phyloP scores from a whole-genome alignment of 305 asterid genomes.

The Caryopteris hybrid region DNA sequence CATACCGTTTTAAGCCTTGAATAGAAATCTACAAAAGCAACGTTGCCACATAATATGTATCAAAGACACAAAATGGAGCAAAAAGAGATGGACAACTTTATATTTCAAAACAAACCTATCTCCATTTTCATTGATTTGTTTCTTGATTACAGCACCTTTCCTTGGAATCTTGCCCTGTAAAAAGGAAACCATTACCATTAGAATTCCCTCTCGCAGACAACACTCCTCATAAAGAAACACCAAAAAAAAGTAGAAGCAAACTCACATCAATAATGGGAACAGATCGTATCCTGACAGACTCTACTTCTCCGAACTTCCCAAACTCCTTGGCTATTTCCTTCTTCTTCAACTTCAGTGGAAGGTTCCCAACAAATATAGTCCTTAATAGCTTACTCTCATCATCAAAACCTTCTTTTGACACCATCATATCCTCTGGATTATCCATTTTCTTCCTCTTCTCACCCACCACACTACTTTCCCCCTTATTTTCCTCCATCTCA shows the following conservation, averaged over 20 bases:
- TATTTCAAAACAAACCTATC: constrained; percentile 45
- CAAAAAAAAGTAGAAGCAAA: constrained; percentile 15
- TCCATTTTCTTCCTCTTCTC: constrained; percentile 89
- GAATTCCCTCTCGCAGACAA: neutral
- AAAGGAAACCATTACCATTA: constrained; percentile 13
- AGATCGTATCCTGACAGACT: constrained; percentile 85
- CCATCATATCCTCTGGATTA: constrained; percentile 65
- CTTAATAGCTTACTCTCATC: constrained; percentile 83
- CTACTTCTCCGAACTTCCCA: constrained; percentile 77
- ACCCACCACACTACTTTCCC: constrained; percentile 45
- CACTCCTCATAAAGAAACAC: neutral
- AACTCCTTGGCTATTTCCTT: constrained; percentile 72
- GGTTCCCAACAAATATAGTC: constrained; percentile 86
- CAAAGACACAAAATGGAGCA: neutral
- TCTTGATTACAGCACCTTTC: constrained; percentile 78
- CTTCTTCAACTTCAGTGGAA: constrained; percentile 79
- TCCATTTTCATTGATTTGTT: constrained; percentile 66
- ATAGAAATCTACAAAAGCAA: neutral
- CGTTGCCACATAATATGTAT: neutral
- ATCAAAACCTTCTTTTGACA: constrained; percentile 81
- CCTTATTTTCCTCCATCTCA: constrained; percentile 24
- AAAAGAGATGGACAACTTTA: neutral
- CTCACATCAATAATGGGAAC: constrained; percentile 83
- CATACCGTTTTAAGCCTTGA: neutral
- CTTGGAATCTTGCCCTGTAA: constrained; percentile 77